Evolutionary conservation across 257 asterid genomes (phyloP).

Genomic region (Jacaranda copaia): DNA sequence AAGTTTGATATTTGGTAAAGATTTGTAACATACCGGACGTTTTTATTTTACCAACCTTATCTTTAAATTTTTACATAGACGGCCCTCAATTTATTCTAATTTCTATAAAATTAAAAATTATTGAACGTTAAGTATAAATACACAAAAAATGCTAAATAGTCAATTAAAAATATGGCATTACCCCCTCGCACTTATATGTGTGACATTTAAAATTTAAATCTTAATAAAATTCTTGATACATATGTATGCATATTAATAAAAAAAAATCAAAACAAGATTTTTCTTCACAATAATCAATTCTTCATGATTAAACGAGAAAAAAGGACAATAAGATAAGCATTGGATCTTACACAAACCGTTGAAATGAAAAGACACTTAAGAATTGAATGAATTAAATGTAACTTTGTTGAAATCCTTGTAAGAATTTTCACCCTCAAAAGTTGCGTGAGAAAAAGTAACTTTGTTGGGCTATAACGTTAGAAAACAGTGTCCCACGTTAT

Average conservation of each 20-base stretch:
- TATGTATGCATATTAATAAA: too few relatives aligned
- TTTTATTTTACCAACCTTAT: neutral
- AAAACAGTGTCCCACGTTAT: constrained; percentile 37
- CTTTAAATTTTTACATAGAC: neutral
- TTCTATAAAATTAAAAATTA: too few relatives aligned
- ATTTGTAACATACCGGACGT: too few relatives aligned
- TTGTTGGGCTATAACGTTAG: constrained; percentile 25
- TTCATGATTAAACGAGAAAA: too few relatives aligned
- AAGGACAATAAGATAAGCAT: neutral
- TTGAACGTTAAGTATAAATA: too few relatives aligned
- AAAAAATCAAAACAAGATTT: too few relatives aligned
- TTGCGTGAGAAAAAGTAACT: neutral
- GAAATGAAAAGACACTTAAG: neutral
- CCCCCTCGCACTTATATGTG: too few relatives aligned
- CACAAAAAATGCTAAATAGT: too few relatives aligned
- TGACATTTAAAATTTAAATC: too few relatives aligned
- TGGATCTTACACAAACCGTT: neutral
- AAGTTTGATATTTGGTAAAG: too few relatives aligned
- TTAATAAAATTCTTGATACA: too few relatives aligned
- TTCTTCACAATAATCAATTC: neutral
- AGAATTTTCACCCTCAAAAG: neutral
- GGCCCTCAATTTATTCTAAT: neutral
- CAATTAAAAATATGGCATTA: too few relatives aligned
- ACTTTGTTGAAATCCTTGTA: neutral
- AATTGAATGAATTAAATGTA: constrained; percentile 6